Evolutionary conservation across 148 eudicot species (phyloP), one percentile per base, ranked within the genome.

Genomic region (Cornus controversa): DNA sequence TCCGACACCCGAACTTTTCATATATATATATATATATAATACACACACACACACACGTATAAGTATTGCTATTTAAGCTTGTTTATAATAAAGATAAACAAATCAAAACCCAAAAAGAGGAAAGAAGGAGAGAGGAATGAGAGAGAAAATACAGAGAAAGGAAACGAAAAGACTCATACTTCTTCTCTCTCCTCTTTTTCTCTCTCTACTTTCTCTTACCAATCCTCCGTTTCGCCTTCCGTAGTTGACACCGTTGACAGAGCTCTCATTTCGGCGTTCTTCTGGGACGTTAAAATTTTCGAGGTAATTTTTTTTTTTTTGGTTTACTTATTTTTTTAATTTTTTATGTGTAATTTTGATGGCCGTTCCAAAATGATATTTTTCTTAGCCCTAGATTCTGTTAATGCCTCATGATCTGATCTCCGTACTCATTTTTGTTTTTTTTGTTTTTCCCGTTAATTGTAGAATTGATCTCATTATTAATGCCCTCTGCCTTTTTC

Each of bases 381-480:
- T 42, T 71, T 58, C 54, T 20, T 9, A 18, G 71, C 79, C 88
- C 81, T 78, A 79, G 80, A 80, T 77, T 80, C 76, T 80, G 65
- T 62, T 70, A 14, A 27, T 67, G 1, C 68, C 26, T 69, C 69
- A 28, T 78, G 83, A 86, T 86, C 84, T 70, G 84, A 86, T 83
- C 73, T 73, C 73, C 45, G n/a, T 67, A 47, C 77, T 71, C 77
- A 75, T 57, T 71, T 37, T 24, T 57, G 23, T 31, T 37, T 24
- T 57, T 16, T 31, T 71, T 70, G 54, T 69, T 69, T 36, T 22
- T 24, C 45, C 20, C 1, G 70, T 65, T 65, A 75, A 57, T 65
- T 42, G 28, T 7, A 25, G 36, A 40, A 20, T 20, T 26, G 31
- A 40, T 65, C 40, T 75, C 40, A 26, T 75, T 2, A 40, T 65